Conservation (phyloP, 345 rosid genomes). For the Combretum micranthum region DNA sequence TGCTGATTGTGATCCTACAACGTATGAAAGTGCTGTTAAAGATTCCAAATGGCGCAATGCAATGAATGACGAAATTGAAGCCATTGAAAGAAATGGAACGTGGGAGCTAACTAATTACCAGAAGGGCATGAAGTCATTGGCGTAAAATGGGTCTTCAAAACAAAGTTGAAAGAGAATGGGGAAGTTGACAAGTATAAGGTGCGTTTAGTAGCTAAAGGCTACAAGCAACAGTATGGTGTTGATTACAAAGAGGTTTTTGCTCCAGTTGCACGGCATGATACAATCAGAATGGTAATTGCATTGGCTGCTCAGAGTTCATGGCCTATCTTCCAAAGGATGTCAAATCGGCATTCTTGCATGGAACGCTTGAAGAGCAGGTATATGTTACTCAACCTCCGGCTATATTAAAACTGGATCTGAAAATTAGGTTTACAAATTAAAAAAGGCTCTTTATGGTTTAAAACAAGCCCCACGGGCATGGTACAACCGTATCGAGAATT, state of each 20-base stretch:
- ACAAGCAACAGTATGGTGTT: background rate
- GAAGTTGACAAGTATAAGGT: background rate
- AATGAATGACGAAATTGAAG: background rate
- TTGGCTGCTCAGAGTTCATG: no score
- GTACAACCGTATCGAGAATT: background rate
- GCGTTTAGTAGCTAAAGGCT: background rate
- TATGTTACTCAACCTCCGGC: background rate
- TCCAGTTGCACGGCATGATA: no score
- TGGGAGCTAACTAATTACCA: background rate
- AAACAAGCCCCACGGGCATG: conserved; percentile 4
- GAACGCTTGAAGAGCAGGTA: background rate
- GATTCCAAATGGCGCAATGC: background rate
- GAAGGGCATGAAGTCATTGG: no score
- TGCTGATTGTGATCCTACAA: background rate
- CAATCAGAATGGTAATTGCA: no score
- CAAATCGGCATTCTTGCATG: conserved; percentile 3
- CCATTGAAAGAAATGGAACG: conserved; percentile 1
- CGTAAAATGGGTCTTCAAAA: conserved; percentile 4
- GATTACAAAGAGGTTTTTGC: no score
- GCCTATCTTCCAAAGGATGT: conserved; percentile 1
- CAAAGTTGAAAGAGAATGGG: background rate
- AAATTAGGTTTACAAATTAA: no score
- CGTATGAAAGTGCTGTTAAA: background rate
- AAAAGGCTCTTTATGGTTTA: conserved; percentile 2
- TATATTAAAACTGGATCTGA: background rate